Evolutionary conservation across 2,329 filamentous ascomycete genomes (phyloP).

Genomic region (Purpureocillium lavendulum): DNA sequence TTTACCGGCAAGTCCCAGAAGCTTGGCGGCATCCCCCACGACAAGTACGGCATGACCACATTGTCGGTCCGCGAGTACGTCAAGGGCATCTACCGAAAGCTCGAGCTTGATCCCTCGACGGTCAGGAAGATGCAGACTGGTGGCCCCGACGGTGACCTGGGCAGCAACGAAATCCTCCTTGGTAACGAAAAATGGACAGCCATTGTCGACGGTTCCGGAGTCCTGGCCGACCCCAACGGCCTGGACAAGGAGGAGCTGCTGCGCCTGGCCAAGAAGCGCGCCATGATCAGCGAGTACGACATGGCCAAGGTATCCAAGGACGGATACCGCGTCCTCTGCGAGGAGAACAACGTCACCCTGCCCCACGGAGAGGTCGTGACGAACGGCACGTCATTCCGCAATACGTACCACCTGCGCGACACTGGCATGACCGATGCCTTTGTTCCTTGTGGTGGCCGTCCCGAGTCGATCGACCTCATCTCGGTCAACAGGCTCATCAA

Average conservation of each 20-base stretch:
- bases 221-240: slow-evolving; percentile 87
- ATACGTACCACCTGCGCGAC: slow-evolving; percentile 87
- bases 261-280: slow-evolving; percentile 75
- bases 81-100: slow-evolving; percentile 92
- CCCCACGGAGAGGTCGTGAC: slow-evolving; percentile 78
- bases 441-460: slow-evolving; percentile 91
- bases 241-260: slow-evolving; percentile 76
- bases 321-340: slow-evolving; percentile 86
- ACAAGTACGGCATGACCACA: slow-evolving; percentile 95
- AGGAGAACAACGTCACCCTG: slow-evolving; percentile 82
- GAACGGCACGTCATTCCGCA: slow-evolving; percentile 94
- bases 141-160: slow-evolving; percentile 91
- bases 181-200: slow-evolving; percentile 93
- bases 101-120: slow-evolving; percentile 75
- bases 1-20: slow-evolving; percentile 98
- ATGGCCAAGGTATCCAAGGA: slow-evolving; percentile 73
- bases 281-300: slow-evolving; percentile 88
- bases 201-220: slow-evolving; percentile 93
- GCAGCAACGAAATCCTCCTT: slow-evolving; percentile 94
- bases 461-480: slow-evolving; percentile 90
- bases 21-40: slow-evolving; percentile 93
- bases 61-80: slow-evolving; percentile 94
- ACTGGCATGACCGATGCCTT: slow-evolving; percentile 75
- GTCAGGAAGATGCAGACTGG: slow-evolving; percentile 96
- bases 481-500: slow-evolving; percentile 82